These are phyloP conservation scores for Elongisporangium undulatum DNA, from an alignment of 352 stramenopile genomes.

Conservation along the genomic window DNA sequence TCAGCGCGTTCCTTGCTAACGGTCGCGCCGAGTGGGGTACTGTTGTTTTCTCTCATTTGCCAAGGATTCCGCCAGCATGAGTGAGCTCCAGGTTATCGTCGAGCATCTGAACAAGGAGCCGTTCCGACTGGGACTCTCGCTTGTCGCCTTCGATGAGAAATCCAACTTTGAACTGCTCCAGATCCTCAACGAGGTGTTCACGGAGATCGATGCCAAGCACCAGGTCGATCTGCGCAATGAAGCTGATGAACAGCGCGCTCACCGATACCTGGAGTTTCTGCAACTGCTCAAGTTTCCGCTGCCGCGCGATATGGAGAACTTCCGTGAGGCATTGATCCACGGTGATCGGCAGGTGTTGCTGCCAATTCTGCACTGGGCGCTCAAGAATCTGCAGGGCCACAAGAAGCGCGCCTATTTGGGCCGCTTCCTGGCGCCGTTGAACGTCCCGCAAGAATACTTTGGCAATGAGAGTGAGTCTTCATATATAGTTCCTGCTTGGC, in stretches of 20 bases:
- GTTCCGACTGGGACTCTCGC: constrained; percentile 85
- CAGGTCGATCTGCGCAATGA: constrained; percentile 85
- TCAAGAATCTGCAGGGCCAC: constrained; percentile 83
- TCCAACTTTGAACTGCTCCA: constrained; percentile 91
- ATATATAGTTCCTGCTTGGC: not conserved
- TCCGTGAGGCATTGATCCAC: constrained; percentile 68
- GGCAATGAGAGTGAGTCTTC: constrained; percentile 67
- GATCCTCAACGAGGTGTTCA: constrained; percentile 92
- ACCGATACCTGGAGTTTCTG: constrained; percentile 90
- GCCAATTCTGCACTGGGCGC: constrained; percentile 89
- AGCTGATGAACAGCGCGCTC: constrained; percentile 64
- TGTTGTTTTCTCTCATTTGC: not conserved
- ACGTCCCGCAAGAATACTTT: constrained; percentile 92
- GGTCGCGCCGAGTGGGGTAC: constrained; percentile 4
- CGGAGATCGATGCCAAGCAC: constrained; percentile 83
- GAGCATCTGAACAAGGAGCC: constrained; percentile 92
- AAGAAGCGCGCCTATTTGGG: constrained; percentile 94
- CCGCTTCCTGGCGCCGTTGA: constrained; percentile 88
- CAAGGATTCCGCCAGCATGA: constrained; percentile 52
- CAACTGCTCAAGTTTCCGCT: constrained; percentile 92
- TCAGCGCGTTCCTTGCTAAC: not conserved
- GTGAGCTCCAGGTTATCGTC: constrained; percentile 90
- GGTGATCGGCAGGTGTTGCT: constrained; percentile 90
- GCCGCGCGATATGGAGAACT: constrained; percentile 61
- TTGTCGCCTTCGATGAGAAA: constrained; percentile 95